phyloP scores from a whole-genome alignment of 352 stramenopile genomes.

The Phytophthora kernoviae region DNA sequence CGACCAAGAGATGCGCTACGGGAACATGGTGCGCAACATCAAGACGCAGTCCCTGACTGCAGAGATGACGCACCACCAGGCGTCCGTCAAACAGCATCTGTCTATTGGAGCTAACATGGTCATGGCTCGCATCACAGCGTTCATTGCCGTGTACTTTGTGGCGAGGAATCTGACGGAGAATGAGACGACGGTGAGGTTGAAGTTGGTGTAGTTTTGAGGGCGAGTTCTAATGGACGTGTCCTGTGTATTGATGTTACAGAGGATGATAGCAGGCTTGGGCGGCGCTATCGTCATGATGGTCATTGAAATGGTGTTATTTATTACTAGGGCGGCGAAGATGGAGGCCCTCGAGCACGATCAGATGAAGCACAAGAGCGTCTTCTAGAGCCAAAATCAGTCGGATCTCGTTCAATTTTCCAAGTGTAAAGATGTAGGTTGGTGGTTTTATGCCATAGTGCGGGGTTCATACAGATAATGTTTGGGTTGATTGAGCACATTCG shows the following conservation, averaged over 20 bases:
- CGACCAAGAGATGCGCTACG: slow-evolving; percentile 84
- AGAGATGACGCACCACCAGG: slow-evolving; percentile 67
- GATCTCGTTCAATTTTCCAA: background rate
- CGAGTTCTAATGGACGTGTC: background rate
- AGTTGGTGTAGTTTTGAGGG: slow-evolving; percentile 2
- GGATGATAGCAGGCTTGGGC: slow-evolving; percentile 65
- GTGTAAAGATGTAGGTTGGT: slow-evolving; percentile 1
- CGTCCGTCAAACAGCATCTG: slow-evolving; percentile 73
- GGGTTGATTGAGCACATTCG: background rate
- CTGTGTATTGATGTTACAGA: slow-evolving; percentile 35
- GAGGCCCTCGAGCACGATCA: slow-evolving; percentile 61
- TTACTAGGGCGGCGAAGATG: slow-evolving; percentile 71
- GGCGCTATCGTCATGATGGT: slow-evolving; percentile 88
- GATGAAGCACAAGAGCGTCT: slow-evolving; percentile 41
- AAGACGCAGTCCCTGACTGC: slow-evolving; percentile 44
- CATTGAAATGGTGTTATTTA: slow-evolving; percentile 89
- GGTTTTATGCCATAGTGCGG: slow-evolving; percentile 5
- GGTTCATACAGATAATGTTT: background rate
- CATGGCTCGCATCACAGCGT: slow-evolving; percentile 77
- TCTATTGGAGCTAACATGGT: slow-evolving; percentile 89
- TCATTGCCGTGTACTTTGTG: slow-evolving; percentile 81
- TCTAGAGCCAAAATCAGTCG: slow-evolving; percentile 26
- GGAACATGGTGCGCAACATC: slow-evolving; percentile 76
- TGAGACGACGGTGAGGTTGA: slow-evolving; percentile 68
- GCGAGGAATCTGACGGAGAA: slow-evolving; percentile 67